These are phyloP conservation scores for Eucalyptus microcorys DNA, from an alignment of 345 rosid genomes.

Conservation along the genomic window DNA sequence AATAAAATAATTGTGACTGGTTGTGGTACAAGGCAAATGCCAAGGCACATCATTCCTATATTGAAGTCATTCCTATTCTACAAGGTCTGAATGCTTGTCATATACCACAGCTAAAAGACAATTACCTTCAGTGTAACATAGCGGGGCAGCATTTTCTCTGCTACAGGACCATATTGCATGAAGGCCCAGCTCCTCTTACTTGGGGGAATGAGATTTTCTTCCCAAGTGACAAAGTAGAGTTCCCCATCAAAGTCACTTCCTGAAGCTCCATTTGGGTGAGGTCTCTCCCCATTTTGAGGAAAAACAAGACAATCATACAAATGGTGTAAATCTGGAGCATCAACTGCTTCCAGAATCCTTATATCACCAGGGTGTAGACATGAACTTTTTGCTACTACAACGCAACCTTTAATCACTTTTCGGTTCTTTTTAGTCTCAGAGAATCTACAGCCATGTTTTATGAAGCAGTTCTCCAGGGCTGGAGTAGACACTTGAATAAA, in stretches of 20 bases:
- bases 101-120: neutral
- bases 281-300: constrained; percentile 88
- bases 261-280: constrained; percentile 87
- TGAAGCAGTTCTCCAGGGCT: constrained; percentile 56
- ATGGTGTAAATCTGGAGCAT: constrained; percentile 58
- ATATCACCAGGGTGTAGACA: constrained; percentile 95
- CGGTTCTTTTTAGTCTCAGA: constrained; percentile 34
- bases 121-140: constrained; percentile 55
- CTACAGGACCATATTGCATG: constrained; percentile 53
- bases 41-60: neutral
- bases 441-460: constrained; percentile 70
- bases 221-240: constrained; percentile 88
- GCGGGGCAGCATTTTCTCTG: constrained; percentile 9
- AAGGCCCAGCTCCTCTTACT: constrained; percentile 59
- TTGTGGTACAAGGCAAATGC: neutral
- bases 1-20: neutral
- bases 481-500: constrained; percentile 81
- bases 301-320: constrained; percentile 79
- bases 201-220: constrained; percentile 75
- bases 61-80: neutral
- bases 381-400: constrained; percentile 78
- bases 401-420: constrained; percentile 51
- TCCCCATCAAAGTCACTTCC: constrained; percentile 99
- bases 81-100: neutral
- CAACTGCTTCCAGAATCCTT: constrained; percentile 88